phyloP scores from a whole-genome alignment of 2,329 filamentous ascomycete genomes.

The Claviceps purpurea region DNA sequence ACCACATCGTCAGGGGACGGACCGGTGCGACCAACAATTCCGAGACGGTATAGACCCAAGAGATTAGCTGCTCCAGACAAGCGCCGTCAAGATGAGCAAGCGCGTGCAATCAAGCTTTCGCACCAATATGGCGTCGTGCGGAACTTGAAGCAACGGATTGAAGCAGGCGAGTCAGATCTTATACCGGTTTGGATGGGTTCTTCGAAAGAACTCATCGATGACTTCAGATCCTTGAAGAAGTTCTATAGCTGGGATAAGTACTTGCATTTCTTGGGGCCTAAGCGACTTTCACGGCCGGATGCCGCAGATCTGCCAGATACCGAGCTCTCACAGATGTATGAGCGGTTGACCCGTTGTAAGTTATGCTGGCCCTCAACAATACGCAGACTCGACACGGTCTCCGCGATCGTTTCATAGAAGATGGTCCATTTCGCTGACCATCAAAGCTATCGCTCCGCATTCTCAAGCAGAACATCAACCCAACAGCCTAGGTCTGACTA shows the following conservation, averaged over 20 bases:
- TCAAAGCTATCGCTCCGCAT: slow-evolving; percentile 7
- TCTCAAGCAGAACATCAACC: slow-evolving; percentile 3
- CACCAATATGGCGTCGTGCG: slow-evolving; percentile 31
- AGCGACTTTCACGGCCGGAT: slow-evolving; percentile 11
- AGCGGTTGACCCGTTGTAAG: slow-evolving; percentile 41
- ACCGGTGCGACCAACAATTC: slow-evolving; percentile 10
- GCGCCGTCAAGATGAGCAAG: slow-evolving; percentile 30
- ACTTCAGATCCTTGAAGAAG: slow-evolving; percentile 48
- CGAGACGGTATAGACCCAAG: slow-evolving; percentile 31
- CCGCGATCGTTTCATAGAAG: too few species aligned
- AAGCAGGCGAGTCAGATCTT: slow-evolving; percentile 29
- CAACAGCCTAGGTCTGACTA: slow-evolving; percentile 2
- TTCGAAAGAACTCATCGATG: slow-evolving; percentile 45
- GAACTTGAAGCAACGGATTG: slow-evolving; percentile 27
- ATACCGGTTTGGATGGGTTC: slow-evolving; percentile 42
- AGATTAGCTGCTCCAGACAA: slow-evolving; percentile 31
- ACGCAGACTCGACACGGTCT: too few species aligned
- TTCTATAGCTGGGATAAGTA: slow-evolving; percentile 58
- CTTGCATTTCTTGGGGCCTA: slow-evolving; percentile 38
- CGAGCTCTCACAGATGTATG: slow-evolving; percentile 41
- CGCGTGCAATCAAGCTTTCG: slow-evolving; percentile 24
- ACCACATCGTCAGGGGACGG: neutral
- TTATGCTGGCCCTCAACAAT: slow-evolving; percentile 5
- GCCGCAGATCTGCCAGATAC: slow-evolving; percentile 19
- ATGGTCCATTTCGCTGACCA: neutral